Evolutionary conservation across 495 filamentous ascomycete species (phyloP), one percentile per base, ranked within the genome.

Genomic region (Xylaria intraflava): DNA sequence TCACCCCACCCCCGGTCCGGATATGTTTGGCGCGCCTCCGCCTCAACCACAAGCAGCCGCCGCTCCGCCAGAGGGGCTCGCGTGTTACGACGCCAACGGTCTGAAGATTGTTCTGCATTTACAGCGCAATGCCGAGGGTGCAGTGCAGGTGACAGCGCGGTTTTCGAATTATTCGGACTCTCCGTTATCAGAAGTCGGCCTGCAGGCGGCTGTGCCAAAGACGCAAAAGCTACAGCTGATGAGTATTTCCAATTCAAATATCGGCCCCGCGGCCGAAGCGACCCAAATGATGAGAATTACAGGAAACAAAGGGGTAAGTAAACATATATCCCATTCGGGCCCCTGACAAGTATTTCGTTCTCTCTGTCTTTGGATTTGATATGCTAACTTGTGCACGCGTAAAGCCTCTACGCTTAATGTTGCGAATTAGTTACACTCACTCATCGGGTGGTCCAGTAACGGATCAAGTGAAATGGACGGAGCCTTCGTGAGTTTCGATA

Each of bases 131-230:
- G 80, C 85, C 4, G 82, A 82, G 59, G 85, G 81, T 27, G 76
- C 75, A 6, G 76, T 88, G 14, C 89, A 95, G 62, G 83, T 95
- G 8, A 72, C 86, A 24, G 88, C 89, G 16, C 82, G 87, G 6
- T 96, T 98, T 79, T 76, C 77, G 12, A 97, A 96, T 65, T 76
- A 70, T 1, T 85, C 83, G 12, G 80, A 78, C 48, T 81, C 83
- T 46, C 62, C 69, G n/a, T 77, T 97, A 42, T 77, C 81, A 14
- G 78, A 72, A 30, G 87, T 96, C 16, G 84, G 83, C 6, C 65
- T 98, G 47, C 94, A 97, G 69, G 94, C 91, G 42, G 93, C 93
- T 4, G 93, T 97, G 55, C 94, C 93, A 6, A 96, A 96, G 73
- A 89, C 84, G 31, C 94, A 97, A 70, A 92, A 88, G 62, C 67